Percentiles rank a stretch among this genome's conserved stretches.
These are phyloP conservation scores for Pulicaria dysenterica DNA, from an alignment of 129 eudicot species.

Conservation along the genomic window DNA sequence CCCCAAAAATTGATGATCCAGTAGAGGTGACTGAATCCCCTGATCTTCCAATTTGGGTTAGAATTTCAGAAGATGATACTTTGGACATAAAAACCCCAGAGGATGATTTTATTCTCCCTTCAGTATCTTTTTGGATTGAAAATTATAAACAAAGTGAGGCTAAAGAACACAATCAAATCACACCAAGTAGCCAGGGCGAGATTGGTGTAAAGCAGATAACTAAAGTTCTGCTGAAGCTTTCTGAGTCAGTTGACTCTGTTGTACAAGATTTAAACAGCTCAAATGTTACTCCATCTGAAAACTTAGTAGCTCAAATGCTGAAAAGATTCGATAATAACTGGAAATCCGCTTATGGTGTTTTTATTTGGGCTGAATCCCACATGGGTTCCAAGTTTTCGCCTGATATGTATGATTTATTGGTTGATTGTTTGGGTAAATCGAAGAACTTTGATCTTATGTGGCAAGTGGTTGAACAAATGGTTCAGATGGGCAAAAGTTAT, in stretches of 20 bases:
- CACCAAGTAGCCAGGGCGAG: constrained; percentile 24
- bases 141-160: constrained; percentile 32
- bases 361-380: constrained; percentile 65
- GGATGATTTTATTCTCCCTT: constrained; percentile 79
- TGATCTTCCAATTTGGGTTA: not conserved
- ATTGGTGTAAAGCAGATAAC: constrained; percentile 57
- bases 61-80: not conserved
- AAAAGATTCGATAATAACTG: constrained; percentile 67
- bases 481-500: constrained; percentile 32
- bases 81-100: constrained; percentile 21
- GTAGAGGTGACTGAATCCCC: constrained; percentile 48
- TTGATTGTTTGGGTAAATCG: constrained; percentile 72
- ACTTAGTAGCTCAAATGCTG: constrained; percentile 60
- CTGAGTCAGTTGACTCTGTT: constrained; percentile 57
- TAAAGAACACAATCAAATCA: constrained; percentile 19
- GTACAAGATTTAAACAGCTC: constrained; percentile 43
- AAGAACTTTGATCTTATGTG: constrained; percentile 71
- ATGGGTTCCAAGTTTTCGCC: constrained; percentile 41
- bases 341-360: constrained; percentile 66
- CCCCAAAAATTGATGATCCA: constrained; percentile 32
- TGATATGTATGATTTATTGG: constrained; percentile 58
- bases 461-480: constrained; percentile 72
- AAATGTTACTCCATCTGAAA: constrained; percentile 48
- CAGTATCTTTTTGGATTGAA: constrained; percentile 63
- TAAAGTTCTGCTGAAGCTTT: constrained; percentile 42